phyloP scores from a whole-genome alignment of 495 filamentous ascomycete genomes.

The Parathielavia appendiculata region DNA sequence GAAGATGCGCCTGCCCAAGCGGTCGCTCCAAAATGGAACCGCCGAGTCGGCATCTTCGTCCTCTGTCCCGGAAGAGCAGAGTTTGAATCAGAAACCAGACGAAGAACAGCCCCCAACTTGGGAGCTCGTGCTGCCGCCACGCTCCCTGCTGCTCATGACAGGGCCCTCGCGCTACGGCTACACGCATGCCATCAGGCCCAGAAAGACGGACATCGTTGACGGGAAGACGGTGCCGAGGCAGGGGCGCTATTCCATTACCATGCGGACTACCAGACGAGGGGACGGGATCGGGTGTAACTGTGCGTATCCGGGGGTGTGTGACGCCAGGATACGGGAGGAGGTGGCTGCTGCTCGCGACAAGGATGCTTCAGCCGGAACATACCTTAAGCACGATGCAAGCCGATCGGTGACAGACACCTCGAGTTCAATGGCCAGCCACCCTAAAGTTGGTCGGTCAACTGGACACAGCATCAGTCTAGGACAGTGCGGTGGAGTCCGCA shows the following conservation, averaged over 20 bases:
- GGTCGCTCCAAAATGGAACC: constrained; percentile 14
- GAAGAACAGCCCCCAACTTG: constrained; percentile 18
- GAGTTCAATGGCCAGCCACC: too few species aligned
- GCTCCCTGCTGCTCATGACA: constrained; percentile 31
- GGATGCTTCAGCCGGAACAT: not conserved
- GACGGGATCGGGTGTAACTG: constrained; percentile 26
- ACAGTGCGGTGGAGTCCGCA: too few species aligned
- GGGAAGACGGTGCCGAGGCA: constrained; percentile 20
- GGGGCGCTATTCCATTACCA: constrained; percentile 32
- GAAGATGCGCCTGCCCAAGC: constrained; percentile 31
- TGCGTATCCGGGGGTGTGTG: constrained; percentile 30
- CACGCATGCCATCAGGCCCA: constrained; percentile 28
- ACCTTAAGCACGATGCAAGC: too few species aligned
- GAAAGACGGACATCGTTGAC: constrained; percentile 30
- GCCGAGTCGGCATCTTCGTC: not conserved
- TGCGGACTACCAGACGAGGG: constrained; percentile 24
- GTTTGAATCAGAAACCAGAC: not conserved
- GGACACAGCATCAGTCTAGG: too few species aligned
- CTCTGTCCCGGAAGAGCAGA: not conserved
- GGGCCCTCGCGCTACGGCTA: constrained; percentile 31
- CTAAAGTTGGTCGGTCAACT: too few species aligned
- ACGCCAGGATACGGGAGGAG: constrained; percentile 31
- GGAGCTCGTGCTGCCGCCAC: constrained; percentile 27
- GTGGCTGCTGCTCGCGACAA: not conserved
- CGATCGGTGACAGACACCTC: too few species aligned